A percentile compares a stretch with the other conserved stretches of the same genome.
These are phyloP conservation scores for Nematodospora anomalae DNA, from an alignment of 1,139 yeast genomes.

Conservation along the genomic window DNA sequence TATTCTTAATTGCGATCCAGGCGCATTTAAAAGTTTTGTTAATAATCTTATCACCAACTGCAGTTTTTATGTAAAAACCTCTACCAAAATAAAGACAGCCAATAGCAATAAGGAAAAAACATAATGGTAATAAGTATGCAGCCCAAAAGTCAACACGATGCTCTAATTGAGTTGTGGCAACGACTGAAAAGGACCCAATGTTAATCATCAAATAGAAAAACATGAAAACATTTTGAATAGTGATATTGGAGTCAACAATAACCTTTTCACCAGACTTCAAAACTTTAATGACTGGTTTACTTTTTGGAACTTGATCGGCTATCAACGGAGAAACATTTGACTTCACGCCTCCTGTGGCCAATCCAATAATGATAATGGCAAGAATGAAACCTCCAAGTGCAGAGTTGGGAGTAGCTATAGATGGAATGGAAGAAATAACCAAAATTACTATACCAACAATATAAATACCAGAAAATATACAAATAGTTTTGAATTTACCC, in stretches of 20 bases:
- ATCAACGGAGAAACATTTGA: slow-evolving; percentile 74
- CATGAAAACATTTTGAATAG: slow-evolving; percentile 44
- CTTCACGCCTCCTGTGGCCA: slow-evolving; percentile 82
- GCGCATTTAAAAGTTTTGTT: slow-evolving; percentile 53
- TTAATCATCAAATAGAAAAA: slow-evolving; percentile 43
- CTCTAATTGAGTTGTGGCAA: slow-evolving; percentile 43
- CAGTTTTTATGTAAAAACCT: slow-evolving; percentile 55
- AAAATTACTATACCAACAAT: slow-evolving; percentile 61
- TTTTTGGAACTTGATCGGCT: slow-evolving; percentile 64
- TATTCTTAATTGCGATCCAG: slow-evolving; percentile 47
- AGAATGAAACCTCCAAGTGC: slow-evolving; percentile 54
- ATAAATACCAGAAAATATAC: slow-evolving; percentile 58
- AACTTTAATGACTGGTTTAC: slow-evolving; percentile 32
- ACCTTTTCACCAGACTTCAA: slow-evolving; percentile 38
- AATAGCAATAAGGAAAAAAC: slow-evolving; percentile 63
- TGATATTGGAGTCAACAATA: slow-evolving; percentile 38
- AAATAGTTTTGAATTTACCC: slow-evolving; percentile 72
- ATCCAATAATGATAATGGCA: slow-evolving; percentile 65
- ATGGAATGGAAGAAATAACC: slow-evolving; percentile 70
- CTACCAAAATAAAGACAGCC: slow-evolving; percentile 54
- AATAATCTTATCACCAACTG: slow-evolving; percentile 63
- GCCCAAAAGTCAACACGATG: slow-evolving; percentile 41
- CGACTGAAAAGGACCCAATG: slow-evolving; percentile 38
- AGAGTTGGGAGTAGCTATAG: slow-evolving; percentile 48
- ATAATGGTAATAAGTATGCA: slow-evolving; percentile 55